Conservation (phyloP, 495 filamentous ascomycete species). For the Aspergillus mulundensis region DNA sequence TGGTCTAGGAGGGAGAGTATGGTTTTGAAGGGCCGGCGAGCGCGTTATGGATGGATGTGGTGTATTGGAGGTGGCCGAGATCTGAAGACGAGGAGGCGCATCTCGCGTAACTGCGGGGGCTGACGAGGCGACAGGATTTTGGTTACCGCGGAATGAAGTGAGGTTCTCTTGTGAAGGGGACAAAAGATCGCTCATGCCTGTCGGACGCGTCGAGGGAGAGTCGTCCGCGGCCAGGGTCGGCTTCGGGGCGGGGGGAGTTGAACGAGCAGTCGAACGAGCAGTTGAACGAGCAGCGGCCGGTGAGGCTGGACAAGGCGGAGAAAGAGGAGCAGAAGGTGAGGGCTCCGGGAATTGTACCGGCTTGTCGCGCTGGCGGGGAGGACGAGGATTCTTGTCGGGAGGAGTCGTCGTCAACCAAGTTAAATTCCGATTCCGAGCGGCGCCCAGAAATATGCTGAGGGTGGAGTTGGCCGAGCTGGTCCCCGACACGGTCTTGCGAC, state of each 20-base stretch:
- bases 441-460: conserved; percentile 60
- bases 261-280: too few species aligned
- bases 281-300: too few species aligned
- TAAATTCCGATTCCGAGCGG: conserved; percentile 54
- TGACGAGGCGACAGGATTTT: neutral
- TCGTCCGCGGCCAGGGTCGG: neutral
- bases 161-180: conserved; percentile 5
- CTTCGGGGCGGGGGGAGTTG: neutral
- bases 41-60: neutral
- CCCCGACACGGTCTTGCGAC: conserved; percentile 1
- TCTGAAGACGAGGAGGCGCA: conserved; percentile 6
- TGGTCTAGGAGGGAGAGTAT: neutral
- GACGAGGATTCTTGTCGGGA: too few species aligned
- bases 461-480: conserved; percentile 61
- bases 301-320: neutral
- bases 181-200: conserved; percentile 16
- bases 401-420: conserved; percentile 72
- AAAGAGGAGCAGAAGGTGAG: neutral
- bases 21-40: neutral
- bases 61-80: neutral
- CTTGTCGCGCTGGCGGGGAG: neutral
- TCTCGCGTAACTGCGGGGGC: neutral
- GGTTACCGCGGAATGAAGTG: neutral
- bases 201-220: neutral
- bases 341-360: too few species aligned